A percentile compares a stretch with the other conserved stretches of the same genome.
Conservation (phyloP, 805 yeast genomes). For the Blastobotrys americana region DNA sequence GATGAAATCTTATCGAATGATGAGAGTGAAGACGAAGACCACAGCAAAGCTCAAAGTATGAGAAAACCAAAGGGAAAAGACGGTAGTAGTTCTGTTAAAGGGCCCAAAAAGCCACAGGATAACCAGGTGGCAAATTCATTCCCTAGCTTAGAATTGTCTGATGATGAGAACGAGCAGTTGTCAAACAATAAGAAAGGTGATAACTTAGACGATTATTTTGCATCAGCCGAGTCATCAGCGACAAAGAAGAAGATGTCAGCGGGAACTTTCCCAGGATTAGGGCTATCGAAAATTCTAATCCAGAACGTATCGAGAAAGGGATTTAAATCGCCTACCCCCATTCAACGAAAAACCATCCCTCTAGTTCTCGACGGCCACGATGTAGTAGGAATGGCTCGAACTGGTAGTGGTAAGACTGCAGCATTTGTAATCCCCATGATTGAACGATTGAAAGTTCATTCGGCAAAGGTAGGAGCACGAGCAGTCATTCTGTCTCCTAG, state of each 20-base stretch:
- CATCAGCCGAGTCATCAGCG: neutral
- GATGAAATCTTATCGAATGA: conserved; percentile 36
- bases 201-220: conserved; percentile 4
- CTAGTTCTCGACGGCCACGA: conserved; percentile 79
- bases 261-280: conserved; percentile 87
- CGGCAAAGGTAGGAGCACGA: conserved; percentile 81
- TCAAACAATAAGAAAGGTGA: conserved; percentile 22
- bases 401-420: conserved; percentile 99
- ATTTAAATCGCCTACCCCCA: conserved; percentile 92
- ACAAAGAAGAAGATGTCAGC: conserved; percentile 25
- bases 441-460: conserved; percentile 74
- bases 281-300: conserved; percentile 65
- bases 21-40: conserved; percentile 38
- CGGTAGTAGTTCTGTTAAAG: neutral
- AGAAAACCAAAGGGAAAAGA: neutral
- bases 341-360: conserved; percentile 93
- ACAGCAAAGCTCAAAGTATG: conserved; percentile 6
- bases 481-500: conserved; percentile 89
- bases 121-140: conserved; percentile 26
- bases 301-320: conserved; percentile 76
- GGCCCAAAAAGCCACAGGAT: conserved; percentile 11
- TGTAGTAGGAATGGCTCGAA: conserved; percentile 98
- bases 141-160: conserved; percentile 41
- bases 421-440: conserved; percentile 89
- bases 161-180: conserved; percentile 34